Percentiles rank a stretch among this genome's conserved stretches.
phyloP scores from a whole-genome alignment of 1,284 basidiomycete genomes.

The Ganoderma lucidum region DNA sequence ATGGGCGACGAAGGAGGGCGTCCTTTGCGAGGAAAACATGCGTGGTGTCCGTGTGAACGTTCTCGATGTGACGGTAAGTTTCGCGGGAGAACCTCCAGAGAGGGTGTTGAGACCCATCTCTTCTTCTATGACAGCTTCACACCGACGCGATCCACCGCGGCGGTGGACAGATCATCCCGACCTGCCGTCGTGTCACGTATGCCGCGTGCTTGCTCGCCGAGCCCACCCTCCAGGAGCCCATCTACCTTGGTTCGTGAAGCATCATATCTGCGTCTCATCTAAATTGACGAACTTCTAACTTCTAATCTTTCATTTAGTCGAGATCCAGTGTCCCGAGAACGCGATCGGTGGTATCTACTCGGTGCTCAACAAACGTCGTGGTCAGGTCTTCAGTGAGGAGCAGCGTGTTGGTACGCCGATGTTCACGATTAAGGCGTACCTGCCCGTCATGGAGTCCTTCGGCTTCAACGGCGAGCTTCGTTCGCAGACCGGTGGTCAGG shows the following conservation, averaged over 20 bases:
- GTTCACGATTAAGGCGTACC: constrained; percentile 99
- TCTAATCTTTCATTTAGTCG: constrained; percentile 58
- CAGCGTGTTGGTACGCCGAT: constrained; percentile 98
- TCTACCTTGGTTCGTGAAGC: constrained; percentile 81
- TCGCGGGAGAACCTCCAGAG: constrained; percentile 13
- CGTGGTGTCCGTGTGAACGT: constrained; percentile 98
- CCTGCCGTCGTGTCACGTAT: constrained; percentile 95
- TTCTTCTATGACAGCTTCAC: constrained; percentile 71
- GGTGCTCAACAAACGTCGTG: constrained; percentile 96
- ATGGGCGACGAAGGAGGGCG: constrained; percentile 99
- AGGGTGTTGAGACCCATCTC: constrained; percentile 13
- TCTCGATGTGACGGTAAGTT: constrained; percentile 90
- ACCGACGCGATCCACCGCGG: constrained; percentile 99
- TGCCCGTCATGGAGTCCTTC: constrained; percentile 98
- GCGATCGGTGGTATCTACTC: constrained; percentile 99
- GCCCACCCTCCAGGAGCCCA: constrained; percentile 95
- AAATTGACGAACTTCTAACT: constrained; percentile 12
- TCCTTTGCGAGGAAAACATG: constrained; percentile 97
- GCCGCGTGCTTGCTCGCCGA: constrained; percentile 93
- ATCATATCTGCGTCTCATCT: too few relatives aligned
- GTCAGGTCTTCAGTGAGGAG: constrained; percentile 98
- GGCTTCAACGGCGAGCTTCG: constrained; percentile 99
- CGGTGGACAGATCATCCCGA: constrained; percentile 98
- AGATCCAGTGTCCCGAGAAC: constrained; percentile 98
- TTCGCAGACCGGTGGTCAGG: constrained; percentile 93